Conservation (phyloP, 2,329 filamentous ascomycete species). For the Plectosphaerella sp. region DNA sequence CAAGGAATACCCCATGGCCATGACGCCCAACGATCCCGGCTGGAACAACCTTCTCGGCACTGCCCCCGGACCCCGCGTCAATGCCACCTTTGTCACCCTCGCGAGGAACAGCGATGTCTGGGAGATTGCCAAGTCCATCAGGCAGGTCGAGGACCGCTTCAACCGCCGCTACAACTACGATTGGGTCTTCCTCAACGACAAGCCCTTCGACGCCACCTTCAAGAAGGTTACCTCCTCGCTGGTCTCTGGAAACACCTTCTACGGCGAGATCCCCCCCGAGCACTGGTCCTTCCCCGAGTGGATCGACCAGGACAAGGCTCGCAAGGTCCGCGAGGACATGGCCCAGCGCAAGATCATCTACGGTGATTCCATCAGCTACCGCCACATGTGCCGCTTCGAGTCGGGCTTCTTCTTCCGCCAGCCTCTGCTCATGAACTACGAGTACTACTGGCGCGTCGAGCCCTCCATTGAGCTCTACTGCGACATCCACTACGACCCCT, state of each 20-base stretch:
- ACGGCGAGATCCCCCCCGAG: slow-evolving; percentile 82
- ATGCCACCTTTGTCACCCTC: slow-evolving; percentile 95
- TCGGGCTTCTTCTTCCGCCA: slow-evolving; percentile 99
- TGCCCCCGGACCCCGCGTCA: slow-evolving; percentile 72
- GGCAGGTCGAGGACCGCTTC: slow-evolving; percentile 96
- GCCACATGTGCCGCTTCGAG: slow-evolving; percentile 99
- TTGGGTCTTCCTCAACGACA: slow-evolving; percentile 98
- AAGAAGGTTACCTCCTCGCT: slow-evolving; percentile 86
- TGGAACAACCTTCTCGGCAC: slow-evolving; percentile 48
- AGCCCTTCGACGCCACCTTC: slow-evolving; percentile 89
- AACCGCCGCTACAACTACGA: slow-evolving; percentile 96
- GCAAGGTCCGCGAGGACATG: slow-evolving; percentile 92
- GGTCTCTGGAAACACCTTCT: slow-evolving; percentile 88
- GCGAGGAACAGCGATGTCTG: slow-evolving; percentile 91
- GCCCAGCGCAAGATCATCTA: slow-evolving; percentile 93
- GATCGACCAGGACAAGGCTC: slow-evolving; percentile 93
- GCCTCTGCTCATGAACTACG: slow-evolving; percentile 87
- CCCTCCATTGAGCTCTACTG: slow-evolving; percentile 95
- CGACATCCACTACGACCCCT: slow-evolving; percentile 92
- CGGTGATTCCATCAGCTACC: slow-evolving; percentile 92
- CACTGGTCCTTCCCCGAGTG: slow-evolving; percentile 97
- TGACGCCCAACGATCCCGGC: slow-evolving; percentile 47
- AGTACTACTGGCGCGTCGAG: slow-evolving; percentile 99
- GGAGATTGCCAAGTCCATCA: slow-evolving; percentile 95
- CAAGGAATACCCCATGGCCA: slow-evolving; percentile 42